These are phyloP conservation scores for Mortierella sp. DNA, from an alignment of 371 early-diverging fungal species.

Conservation along the genomic window DNA sequence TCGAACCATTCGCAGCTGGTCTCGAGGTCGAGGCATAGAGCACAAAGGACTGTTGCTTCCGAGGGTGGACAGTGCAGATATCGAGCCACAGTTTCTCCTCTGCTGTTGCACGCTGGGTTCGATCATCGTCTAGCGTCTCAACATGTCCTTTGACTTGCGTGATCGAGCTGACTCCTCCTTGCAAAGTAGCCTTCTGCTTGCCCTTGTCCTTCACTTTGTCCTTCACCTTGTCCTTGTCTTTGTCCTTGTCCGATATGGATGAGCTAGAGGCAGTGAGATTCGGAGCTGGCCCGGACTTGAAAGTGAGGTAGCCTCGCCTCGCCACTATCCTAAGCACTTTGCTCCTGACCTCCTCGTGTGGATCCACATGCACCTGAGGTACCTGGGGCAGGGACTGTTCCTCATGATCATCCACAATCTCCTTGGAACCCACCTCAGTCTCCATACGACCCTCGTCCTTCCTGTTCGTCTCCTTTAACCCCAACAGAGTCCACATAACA, in stretches of 20 bases:
- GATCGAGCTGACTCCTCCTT: not conserved
- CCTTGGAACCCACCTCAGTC: not conserved
- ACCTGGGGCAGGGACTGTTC: not conserved
- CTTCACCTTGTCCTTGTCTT: not conserved
- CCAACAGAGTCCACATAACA: slow-evolving; percentile 40
- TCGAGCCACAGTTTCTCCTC: slow-evolving; percentile 41
- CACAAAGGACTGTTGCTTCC: slow-evolving; percentile 14
- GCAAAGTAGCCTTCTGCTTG: not conserved
- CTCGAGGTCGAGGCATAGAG: not conserved
- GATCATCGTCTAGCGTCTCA: slow-evolving; percentile 14
- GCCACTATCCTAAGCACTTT: slow-evolving; percentile 30
- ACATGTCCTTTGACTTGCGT: not conserved
- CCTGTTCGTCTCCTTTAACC: slow-evolving; percentile 8
- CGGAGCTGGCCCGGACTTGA: not conserved
- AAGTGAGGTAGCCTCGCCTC: slow-evolving; percentile 33
- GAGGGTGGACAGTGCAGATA: slow-evolving; percentile 7
- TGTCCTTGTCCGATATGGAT: not conserved
- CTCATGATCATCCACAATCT: not conserved
- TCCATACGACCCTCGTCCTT: not conserved
- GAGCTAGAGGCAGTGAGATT: not conserved
- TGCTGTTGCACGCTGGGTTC: slow-evolving; percentile 24
- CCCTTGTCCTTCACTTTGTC: not conserved
- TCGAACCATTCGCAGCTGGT: not conserved
- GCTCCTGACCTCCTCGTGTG: slow-evolving; percentile 13
- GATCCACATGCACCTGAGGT: not conserved